These are phyloP conservation scores for Naganishia onofrii DNA, from an alignment of 768 basidiomycete genomes.

Conservation along the genomic window DNA sequence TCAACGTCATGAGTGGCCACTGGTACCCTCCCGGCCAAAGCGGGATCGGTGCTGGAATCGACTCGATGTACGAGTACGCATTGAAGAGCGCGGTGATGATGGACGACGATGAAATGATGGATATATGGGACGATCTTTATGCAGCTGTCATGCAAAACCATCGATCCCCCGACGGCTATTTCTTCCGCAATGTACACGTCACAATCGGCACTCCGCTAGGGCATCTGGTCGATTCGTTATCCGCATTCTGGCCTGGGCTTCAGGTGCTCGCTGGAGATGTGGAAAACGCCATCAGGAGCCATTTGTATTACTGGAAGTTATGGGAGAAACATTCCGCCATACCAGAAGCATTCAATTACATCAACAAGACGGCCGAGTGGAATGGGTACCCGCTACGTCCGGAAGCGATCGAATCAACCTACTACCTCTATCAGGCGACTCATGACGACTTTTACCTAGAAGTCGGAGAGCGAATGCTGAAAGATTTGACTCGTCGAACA, in stretches of 20 bases:
- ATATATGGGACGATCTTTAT: slow-evolving; percentile 81
- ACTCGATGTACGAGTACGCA: slow-evolving; percentile 79
- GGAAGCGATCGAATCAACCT: slow-evolving; percentile 94
- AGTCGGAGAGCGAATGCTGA: slow-evolving; percentile 77
- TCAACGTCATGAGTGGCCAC: slow-evolving; percentile 73
- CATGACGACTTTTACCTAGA: slow-evolving; percentile 87
- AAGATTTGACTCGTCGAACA: slow-evolving; percentile 69
- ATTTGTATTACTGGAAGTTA: slow-evolving; percentile 87
- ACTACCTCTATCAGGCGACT: slow-evolving; percentile 92
- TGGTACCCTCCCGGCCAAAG: slow-evolving; percentile 77
- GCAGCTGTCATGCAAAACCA: slow-evolving; percentile 80
- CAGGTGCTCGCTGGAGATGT: slow-evolving; percentile 67
- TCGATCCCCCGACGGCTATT: slow-evolving; percentile 68
- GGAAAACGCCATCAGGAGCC: slow-evolving; percentile 85
- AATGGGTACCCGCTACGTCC: slow-evolving; percentile 51
- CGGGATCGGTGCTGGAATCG: slow-evolving; percentile 88
- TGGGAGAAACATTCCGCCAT: slow-evolving; percentile 84
- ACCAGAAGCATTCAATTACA: slow-evolving; percentile 88
- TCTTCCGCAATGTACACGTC: slow-evolving; percentile 88
- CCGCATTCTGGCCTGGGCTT: slow-evolving; percentile 96
- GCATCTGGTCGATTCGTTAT: slow-evolving; percentile 77
- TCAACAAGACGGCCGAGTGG: slow-evolving; percentile 54
- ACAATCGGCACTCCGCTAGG: slow-evolving; percentile 67
- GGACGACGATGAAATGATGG: slow-evolving; percentile 74
- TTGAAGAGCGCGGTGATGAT: slow-evolving; percentile 48